Evolutionary conservation across 1,284 basidiomycete genomes (phyloP).

Genomic region (Tetrapyrgos nigripes): DNA sequence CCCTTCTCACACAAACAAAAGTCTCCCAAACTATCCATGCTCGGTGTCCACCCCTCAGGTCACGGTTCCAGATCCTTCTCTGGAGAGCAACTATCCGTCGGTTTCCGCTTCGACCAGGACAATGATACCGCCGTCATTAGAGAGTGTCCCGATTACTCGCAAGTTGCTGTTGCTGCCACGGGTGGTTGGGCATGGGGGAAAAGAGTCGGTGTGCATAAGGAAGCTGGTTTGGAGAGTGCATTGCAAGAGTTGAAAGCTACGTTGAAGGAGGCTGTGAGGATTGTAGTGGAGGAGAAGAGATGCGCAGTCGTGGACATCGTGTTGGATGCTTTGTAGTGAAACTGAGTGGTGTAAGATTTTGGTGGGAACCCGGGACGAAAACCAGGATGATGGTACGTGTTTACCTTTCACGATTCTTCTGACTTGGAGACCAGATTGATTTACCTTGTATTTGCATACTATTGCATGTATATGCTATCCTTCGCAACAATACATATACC

Average conservation of each 20-base stretch:
- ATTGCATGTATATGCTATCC: too few relatives aligned
- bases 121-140: not conserved
- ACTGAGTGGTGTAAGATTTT: too few relatives aligned
- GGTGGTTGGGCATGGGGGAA: conserved; percentile 70
- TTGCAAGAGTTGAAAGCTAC: conserved; percentile 52
- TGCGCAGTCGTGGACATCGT: conserved; percentile 65
- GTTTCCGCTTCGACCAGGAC: conserved; percentile 61
- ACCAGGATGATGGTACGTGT: too few relatives aligned
- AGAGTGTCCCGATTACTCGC: conserved; percentile 59
- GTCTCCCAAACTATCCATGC: conserved; percentile 69
- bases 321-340: conserved; percentile 9
- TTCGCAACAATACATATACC: too few relatives aligned
- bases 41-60: conserved; percentile 67
- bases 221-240: conserved; percentile 25
- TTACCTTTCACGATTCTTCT: too few relatives aligned
- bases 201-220: conserved; percentile 44
- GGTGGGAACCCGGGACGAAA: too few relatives aligned
- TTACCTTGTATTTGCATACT: too few relatives aligned
- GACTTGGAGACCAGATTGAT: too few relatives aligned
- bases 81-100: conserved; percentile 59
- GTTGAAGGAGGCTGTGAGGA: conserved; percentile 56
- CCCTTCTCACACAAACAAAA: conserved; percentile 24
- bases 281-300: conserved; percentile 62
- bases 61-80: conserved; percentile 51
- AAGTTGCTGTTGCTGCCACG: conserved; percentile 66